Evolutionary conservation across 176 grass and related monocot genomes (phyloP).

Genomic region (Triticum monococcum): DNA sequence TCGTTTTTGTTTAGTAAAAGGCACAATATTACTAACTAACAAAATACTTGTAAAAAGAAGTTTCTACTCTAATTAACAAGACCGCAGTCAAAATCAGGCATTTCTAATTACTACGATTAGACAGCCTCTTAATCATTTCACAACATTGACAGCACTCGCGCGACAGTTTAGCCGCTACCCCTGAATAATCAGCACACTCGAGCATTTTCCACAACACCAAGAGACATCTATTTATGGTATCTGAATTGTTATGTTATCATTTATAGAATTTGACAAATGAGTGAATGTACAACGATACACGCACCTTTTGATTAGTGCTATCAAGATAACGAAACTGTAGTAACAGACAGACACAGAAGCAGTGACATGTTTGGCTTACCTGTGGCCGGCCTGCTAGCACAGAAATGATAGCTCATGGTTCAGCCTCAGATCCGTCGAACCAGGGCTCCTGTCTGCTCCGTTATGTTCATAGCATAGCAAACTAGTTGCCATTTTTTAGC

Average conservation of each 20-base stretch:
- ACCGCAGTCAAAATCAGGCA: background rate
- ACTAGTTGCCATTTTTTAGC: background rate
- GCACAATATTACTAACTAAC: background rate
- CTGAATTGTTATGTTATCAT: background rate
- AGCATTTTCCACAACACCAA: background rate
- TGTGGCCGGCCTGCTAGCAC: background rate
- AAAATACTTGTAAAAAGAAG: background rate
- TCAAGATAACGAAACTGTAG: background rate
- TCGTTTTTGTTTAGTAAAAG: background rate
- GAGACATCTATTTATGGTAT: background rate
- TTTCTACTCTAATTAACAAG: background rate
- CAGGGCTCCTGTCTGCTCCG: background rate
- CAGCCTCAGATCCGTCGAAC: conserved; percentile 6
- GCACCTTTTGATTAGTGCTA: background rate
- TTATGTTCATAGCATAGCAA: background rate
- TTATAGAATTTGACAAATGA: background rate
- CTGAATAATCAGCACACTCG: background rate
- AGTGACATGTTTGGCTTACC: conserved; percentile 2
- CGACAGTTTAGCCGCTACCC: background rate
- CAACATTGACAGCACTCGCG: background rate
- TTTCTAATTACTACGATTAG: background rate
- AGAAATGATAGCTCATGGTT: conserved; percentile 12
- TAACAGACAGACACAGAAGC: background rate
- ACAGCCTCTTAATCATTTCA: background rate
- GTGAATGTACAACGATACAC: background rate